Evolutionary conservation across 306 rosid species (phyloP).

Genomic region (Trifolium dubium): DNA sequence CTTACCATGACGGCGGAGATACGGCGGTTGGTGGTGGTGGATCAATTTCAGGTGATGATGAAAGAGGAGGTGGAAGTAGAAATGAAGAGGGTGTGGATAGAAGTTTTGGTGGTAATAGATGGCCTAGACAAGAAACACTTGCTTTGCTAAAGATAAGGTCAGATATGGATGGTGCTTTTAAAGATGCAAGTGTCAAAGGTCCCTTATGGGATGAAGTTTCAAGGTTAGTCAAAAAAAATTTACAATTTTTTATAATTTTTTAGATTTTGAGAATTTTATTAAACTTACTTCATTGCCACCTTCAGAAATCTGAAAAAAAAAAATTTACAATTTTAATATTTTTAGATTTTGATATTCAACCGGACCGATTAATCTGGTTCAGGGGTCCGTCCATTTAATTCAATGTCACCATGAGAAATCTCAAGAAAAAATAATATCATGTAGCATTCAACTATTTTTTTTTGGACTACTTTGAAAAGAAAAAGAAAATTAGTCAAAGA

Average conservation of each 20-base stretch:
- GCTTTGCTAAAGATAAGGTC: slow-evolving; percentile 87
- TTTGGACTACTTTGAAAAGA: too few species aligned
- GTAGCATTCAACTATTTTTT: too few species aligned
- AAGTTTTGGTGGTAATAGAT: slow-evolving; percentile 83
- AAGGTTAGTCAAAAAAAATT: slow-evolving; percentile 47
- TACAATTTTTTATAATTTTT: neutral
- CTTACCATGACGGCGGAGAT: slow-evolving; percentile 38
- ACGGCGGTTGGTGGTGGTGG: slow-evolving; percentile 37
- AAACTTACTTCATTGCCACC: neutral
- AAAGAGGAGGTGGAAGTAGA: slow-evolving; percentile 42
- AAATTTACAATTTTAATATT: too few species aligned
- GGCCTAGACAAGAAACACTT: slow-evolving; percentile 92
- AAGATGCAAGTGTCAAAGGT: slow-evolving; percentile 90
- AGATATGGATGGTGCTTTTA: slow-evolving; percentile 88
- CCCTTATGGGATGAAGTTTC: slow-evolving; percentile 98
- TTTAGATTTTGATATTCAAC: too few species aligned
- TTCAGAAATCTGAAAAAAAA: neutral
- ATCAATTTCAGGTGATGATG: slow-evolving; percentile 79
- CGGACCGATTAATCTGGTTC: too few species aligned
- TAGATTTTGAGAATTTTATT: neutral
- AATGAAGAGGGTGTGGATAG: slow-evolving; percentile 60
- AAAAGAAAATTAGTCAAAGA: neutral
- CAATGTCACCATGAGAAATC: neutral
- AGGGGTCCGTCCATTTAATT: too few species aligned
- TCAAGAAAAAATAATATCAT: too few species aligned